phyloP scores from a whole-genome alignment of 495 filamentous ascomycete genomes.

The Xylaria grammica region DNA sequence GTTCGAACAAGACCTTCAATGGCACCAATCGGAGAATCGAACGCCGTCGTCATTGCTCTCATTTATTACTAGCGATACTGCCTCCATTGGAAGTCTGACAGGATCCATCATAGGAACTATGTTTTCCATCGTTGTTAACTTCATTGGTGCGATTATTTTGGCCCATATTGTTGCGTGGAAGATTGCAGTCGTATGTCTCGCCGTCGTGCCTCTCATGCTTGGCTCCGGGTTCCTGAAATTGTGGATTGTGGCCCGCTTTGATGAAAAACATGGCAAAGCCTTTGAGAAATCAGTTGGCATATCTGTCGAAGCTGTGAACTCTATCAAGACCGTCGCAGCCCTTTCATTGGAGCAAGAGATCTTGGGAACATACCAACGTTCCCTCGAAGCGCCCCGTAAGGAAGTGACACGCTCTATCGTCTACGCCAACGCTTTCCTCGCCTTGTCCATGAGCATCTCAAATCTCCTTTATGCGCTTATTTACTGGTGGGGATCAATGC shows the following conservation, averaged over 20 bases:
- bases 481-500: conserved; percentile 69
- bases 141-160: conserved; percentile 52
- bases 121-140: conserved; percentile 53
- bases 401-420: conserved; percentile 55
- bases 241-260: conserved; percentile 57
- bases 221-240: conserved; percentile 62
- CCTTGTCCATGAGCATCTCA: conserved; percentile 57
- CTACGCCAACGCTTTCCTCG: conserved; percentile 58
- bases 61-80: conserved; percentile 59
- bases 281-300: conserved; percentile 58
- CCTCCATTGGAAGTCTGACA: conserved; percentile 47
- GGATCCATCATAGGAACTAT: conserved; percentile 53
- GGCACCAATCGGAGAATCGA: conserved; percentile 54
- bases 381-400: conserved; percentile 50
- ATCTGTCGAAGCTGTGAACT: conserved; percentile 55
- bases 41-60: conserved; percentile 56
- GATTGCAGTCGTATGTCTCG: conserved; percentile 60
- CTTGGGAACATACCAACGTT: conserved; percentile 51
- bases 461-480: conserved; percentile 66
- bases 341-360: conserved; percentile 53
- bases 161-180: conserved; percentile 68
- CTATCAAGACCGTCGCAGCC: conserved; percentile 61
- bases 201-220: conserved; percentile 59
- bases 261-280: conserved; percentile 63
- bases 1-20: conserved; percentile 54